phyloP scores from a whole-genome alignment of 306 rosid genomes.

The Medicago arabica region DNA sequence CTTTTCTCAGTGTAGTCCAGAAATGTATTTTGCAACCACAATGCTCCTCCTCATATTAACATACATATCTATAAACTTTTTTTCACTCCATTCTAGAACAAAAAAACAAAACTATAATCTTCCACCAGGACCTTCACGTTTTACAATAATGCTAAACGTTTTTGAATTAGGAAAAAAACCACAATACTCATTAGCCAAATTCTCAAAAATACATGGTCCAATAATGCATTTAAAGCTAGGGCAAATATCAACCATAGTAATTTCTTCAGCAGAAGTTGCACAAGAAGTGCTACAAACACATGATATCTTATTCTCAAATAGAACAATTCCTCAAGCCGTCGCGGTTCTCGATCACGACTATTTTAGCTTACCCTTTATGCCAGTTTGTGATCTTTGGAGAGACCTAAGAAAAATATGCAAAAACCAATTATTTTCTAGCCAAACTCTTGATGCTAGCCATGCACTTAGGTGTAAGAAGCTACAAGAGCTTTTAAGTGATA shows the following conservation, averaged over 20 bases:
- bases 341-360: background rate
- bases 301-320: conserved; percentile 29
- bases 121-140: conserved; percentile 61
- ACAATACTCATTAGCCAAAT: conserved; percentile 38
- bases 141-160: conserved; percentile 18
- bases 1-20: background rate
- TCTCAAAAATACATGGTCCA: conserved; percentile 28
- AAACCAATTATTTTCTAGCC: conserved; percentile 41
- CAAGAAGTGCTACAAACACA: conserved; percentile 52
- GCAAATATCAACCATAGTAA: conserved; percentile 30
- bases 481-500: conserved; percentile 40
- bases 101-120: conserved; percentile 34
- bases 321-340: conserved; percentile 29
- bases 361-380: conserved; percentile 33
- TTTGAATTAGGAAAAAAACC: conserved; percentile 25
- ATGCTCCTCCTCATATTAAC: conserved; percentile 18
- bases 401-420: conserved; percentile 46
- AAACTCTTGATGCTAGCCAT: conserved; percentile 49
- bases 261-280: conserved; percentile 38
- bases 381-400: conserved; percentile 37
- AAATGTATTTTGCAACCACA: conserved; percentile 25
- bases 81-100: background rate
- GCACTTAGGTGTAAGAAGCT: conserved; percentile 41
- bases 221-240: conserved; percentile 43
- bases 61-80: conserved; percentile 3